A percentile compares a stretch with the other conserved stretches of the same genome.
Evolutionary conservation across 2,329 filamentous ascomycete species (phyloP).

Genomic region (Dactylellina leptospora): DNA sequence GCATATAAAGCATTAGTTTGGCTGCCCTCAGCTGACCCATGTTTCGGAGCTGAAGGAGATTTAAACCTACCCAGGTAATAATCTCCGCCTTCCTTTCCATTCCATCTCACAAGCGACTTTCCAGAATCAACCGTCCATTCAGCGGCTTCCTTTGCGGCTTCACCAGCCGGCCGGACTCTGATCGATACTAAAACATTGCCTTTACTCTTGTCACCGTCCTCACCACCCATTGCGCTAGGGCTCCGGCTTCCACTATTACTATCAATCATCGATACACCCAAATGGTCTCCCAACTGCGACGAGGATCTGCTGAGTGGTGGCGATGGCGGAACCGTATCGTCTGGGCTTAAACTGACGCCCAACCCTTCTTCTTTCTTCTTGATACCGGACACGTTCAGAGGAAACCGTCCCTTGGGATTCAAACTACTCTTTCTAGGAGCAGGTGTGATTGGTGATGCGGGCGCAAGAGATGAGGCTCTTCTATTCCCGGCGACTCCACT

Average conservation of each 20-base stretch:
- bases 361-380: conserved; percentile 48
- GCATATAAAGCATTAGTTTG: conserved; percentile 25
- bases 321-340: conserved; percentile 37
- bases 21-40: conserved; percentile 4
- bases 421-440: conserved; percentile 41
- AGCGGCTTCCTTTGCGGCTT: conserved; percentile 69
- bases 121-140: conserved; percentile 94
- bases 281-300: conserved; percentile 29
- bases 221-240: conserved; percentile 54
- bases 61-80: conserved; percentile 81
- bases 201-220: conserved; percentile 74
- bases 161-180: conserved; percentile 81
- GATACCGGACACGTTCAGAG: conserved; percentile 33
- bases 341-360: conserved; percentile 37
- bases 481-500: conserved; percentile 49
- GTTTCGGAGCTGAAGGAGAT: conserved; percentile 46
- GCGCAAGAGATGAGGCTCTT: conserved; percentile 36
- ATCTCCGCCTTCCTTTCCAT: conserved; percentile 88
- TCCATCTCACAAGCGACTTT: conserved; percentile 80
- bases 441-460: conserved; percentile 34
- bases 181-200: conserved; percentile 97
- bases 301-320: conserved; percentile 46
- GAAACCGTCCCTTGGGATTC: conserved; percentile 49
- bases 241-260: conserved; percentile 39
- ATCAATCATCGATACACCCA: conserved; percentile 34